Base-by-base conservation (phyloP, 148 eudicot species). In the Chenopodium album region DNA sequence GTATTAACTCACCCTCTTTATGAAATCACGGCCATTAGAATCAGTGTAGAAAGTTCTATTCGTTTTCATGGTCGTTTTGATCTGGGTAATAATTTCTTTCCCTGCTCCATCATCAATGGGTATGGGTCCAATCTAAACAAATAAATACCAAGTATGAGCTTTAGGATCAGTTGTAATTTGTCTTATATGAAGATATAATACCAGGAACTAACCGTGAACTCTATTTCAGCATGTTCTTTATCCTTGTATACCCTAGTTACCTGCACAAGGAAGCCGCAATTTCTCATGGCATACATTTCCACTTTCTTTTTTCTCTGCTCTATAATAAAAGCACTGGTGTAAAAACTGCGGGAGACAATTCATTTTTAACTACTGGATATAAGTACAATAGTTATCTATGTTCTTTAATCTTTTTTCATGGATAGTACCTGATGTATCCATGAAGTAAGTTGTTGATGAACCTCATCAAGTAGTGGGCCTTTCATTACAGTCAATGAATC, bases 1-100 rank as follows among this genome's bases (percentile, higher is more conserved):
- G 72, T 60, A 71, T 83, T 17, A 81, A 77, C 85, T 83, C 82
- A 92, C 96, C 92, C 96, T 92, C 86, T 84, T 84, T 71, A 92
- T 87, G 78, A 92, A 91, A 84, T 92, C 96, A 56, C 96, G 89
- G 14, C 94, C 96, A 77, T 91, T 92, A 71, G 96, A 92, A 88
- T 92, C 96, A 60, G 96, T 92, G 70, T 87, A 92, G 83, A 92
- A 92, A 68, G 92, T 89, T 82, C 52, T 87, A 71, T 91, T 91
- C 23, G 91, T 92, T 86, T 83, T 84, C 89, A 92, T 86, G 79
- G 78, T 71, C 13, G 96, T 87, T 60, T 85, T 87, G 28, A 91
- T 85, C 77, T 87, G 91, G 79, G 92, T 84, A 9, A 80, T 81
- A 62, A 92, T 83, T 86, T 92, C 96, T 79, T 92, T 92, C 52